Percentiles rank a stretch among this genome's conserved stretches.
Conservation (phyloP, 139 green algal genomes). For the Tetradesmus obliquus region DNA sequence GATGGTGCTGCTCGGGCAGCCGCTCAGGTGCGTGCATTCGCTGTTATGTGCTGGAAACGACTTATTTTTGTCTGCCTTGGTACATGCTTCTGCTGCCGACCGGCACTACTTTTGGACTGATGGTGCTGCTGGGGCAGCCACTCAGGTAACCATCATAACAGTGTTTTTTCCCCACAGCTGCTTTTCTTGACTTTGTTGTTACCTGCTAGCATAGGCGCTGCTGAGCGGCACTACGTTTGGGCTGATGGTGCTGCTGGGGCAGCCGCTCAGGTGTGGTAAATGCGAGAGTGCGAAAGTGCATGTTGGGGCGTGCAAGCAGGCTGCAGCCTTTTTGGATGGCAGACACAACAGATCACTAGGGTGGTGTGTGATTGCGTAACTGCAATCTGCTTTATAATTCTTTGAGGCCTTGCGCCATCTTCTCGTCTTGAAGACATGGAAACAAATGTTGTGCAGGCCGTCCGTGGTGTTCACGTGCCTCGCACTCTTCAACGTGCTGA, state of each 20-base stretch:
- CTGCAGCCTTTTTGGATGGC: no score
- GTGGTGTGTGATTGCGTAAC: no score
- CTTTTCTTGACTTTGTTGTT: neutral
- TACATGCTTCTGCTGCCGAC: conserved; percentile 66
- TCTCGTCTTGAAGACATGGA: no score
- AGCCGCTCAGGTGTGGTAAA: neutral
- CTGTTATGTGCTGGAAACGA: neutral
- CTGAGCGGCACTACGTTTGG: conserved; percentile 74
- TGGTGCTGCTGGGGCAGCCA: conserved; percentile 61
- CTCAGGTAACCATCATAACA: neutral
- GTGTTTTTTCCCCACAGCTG: conserved; percentile 52
- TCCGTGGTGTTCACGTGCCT: conserved; percentile 77
- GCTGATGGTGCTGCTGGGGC: conserved; percentile 64
- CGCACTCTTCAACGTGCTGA: conserved; percentile 92
- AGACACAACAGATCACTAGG: no score
- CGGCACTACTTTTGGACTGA: conserved; percentile 68
- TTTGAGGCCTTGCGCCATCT: no score
- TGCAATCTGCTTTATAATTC: no score
- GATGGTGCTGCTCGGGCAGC: conserved; percentile 68
- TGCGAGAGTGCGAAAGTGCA: no score
- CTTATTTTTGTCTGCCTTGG: neutral
- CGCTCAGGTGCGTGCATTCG: conserved; percentile 49
- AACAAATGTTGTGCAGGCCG: neutral
- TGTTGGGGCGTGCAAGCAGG: neutral
- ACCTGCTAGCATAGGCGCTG: conserved; percentile 41